Evolutionary conservation across 129 eudicot genomes (phyloP).

Genomic region (Tanacetum coccineum): DNA sequence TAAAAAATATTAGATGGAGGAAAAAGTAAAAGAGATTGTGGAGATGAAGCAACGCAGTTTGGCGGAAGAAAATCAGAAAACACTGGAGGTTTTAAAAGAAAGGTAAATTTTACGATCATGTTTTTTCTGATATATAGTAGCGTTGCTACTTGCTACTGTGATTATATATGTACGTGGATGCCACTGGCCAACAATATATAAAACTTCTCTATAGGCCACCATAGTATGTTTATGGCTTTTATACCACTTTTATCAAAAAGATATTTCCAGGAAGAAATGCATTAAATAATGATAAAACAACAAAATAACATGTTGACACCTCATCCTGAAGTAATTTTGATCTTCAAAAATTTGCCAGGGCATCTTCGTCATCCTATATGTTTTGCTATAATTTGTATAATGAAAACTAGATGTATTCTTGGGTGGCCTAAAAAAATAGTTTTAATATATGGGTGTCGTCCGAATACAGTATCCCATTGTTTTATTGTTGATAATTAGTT

Average conservation of each 20-base stretch:
- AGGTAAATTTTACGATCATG: constrained; percentile 41
- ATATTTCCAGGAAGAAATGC: too few species aligned
- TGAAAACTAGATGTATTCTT: too few species aligned
- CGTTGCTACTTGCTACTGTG: not conserved
- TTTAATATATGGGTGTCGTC: not conserved
- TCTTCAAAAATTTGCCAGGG: too few species aligned
- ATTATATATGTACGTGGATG: not conserved
- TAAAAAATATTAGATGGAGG: constrained; percentile 68
- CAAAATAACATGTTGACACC: too few species aligned
- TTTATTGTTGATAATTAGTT: not conserved
- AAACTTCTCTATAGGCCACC: too few species aligned
- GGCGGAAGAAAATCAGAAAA: constrained; percentile 98
- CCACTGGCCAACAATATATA: too few species aligned
- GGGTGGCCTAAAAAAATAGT: not conserved
- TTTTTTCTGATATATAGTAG: not conserved
- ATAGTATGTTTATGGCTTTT: too few species aligned
- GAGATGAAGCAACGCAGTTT: constrained; percentile 98
- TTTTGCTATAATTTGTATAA: too few species aligned
- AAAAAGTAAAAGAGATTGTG: constrained; percentile 91
- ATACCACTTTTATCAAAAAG: too few species aligned
- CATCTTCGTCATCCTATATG: too few species aligned
- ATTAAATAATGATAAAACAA: too few species aligned
- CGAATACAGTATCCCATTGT: not conserved
- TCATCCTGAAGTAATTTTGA: too few species aligned
- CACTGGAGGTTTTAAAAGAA: constrained; percentile 84